Evolutionary conservation across 441 rosid species (phyloP).

Genomic region (Melastoma candidum): DNA sequence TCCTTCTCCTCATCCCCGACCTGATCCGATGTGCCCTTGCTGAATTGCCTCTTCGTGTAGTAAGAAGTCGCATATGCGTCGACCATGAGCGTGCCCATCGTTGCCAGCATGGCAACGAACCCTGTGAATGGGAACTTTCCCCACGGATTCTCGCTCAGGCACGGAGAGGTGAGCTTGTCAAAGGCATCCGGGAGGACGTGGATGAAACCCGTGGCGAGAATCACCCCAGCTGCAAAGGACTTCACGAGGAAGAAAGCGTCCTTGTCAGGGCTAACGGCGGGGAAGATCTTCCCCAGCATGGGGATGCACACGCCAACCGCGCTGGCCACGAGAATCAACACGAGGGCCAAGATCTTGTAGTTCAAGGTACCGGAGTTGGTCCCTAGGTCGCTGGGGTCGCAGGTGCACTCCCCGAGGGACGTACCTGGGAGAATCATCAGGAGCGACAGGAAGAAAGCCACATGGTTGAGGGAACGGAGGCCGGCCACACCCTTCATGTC

Average conservation of each 20-base stretch:
- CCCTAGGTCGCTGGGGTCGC: too few relatives aligned
- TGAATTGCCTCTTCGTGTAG: too few relatives aligned
- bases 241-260: slow-evolving; percentile 48
- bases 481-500: too few relatives aligned
- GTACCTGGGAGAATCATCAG: too few relatives aligned
- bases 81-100: slow-evolving; percentile 37
- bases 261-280: slow-evolving; percentile 35
- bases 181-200: slow-evolving; percentile 46
- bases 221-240: slow-evolving; percentile 48
- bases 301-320: slow-evolving; percentile 45
- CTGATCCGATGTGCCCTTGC: too few relatives aligned
- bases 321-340: slow-evolving; percentile 25
- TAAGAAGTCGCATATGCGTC: slow-evolving; percentile 30
- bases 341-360: slow-evolving; percentile 16
- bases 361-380: too few relatives aligned
- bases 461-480: too few relatives aligned
- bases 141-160: slow-evolving; percentile 26
- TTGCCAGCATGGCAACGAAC: slow-evolving; percentile 38
- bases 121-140: slow-evolving; percentile 38
- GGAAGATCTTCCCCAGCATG: slow-evolving; percentile 28
- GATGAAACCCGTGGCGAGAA: slow-evolving; percentile 39
- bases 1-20: too few relatives aligned
- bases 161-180: slow-evolving; percentile 30
- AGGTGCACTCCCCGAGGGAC: too few relatives aligned
- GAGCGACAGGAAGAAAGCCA: too few relatives aligned